A percentile compares a stretch with the other conserved stretches of the same genome.
phyloP scores from a whole-genome alignment of 352 stramenopile genomes.

The Globisporangium cederbergense region DNA sequence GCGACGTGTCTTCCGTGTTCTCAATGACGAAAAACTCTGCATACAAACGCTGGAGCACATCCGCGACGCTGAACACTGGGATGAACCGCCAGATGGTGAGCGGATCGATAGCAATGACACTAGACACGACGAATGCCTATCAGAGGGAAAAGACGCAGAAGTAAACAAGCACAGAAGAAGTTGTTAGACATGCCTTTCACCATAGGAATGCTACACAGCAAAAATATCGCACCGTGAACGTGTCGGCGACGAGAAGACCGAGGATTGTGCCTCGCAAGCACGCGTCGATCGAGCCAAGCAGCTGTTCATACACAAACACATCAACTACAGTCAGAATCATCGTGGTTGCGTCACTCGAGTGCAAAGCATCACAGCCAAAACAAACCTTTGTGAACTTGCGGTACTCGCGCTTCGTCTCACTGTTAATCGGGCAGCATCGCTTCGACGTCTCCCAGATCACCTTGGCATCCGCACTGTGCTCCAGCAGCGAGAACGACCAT shows the following conservation, averaged over 20 bases:
- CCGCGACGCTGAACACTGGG: slow-evolving; percentile 74
- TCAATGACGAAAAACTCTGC: slow-evolving; percentile 70
- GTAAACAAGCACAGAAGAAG: neutral
- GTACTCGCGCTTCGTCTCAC: slow-evolving; percentile 83
- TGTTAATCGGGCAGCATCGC: slow-evolving; percentile 81
- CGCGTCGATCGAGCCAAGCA: slow-evolving; percentile 80
- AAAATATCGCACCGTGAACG: slow-evolving; percentile 50
- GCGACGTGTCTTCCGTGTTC: slow-evolving; percentile 50
- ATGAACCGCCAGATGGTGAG: slow-evolving; percentile 75
- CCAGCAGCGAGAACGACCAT: slow-evolving; percentile 84
- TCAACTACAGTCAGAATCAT: neutral
- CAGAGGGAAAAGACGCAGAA: slow-evolving; percentile 8
- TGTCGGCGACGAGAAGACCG: slow-evolving; percentile 79
- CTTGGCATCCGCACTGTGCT: slow-evolving; percentile 82
- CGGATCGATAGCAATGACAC: slow-evolving; percentile 65
- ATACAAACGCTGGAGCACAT: slow-evolving; percentile 75
- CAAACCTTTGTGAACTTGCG: slow-evolving; percentile 84
- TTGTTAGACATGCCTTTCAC: neutral
- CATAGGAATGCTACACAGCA: neutral
- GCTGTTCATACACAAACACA: slow-evolving; percentile 24
- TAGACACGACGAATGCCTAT: slow-evolving; percentile 82
- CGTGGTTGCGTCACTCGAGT: neutral
- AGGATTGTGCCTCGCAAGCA: slow-evolving; percentile 81
- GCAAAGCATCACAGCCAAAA: neutral
- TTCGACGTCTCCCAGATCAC: slow-evolving; percentile 88